phyloP scores from a whole-genome alignment of 306 rosid species.

The Ormosia semicastrata region DNA sequence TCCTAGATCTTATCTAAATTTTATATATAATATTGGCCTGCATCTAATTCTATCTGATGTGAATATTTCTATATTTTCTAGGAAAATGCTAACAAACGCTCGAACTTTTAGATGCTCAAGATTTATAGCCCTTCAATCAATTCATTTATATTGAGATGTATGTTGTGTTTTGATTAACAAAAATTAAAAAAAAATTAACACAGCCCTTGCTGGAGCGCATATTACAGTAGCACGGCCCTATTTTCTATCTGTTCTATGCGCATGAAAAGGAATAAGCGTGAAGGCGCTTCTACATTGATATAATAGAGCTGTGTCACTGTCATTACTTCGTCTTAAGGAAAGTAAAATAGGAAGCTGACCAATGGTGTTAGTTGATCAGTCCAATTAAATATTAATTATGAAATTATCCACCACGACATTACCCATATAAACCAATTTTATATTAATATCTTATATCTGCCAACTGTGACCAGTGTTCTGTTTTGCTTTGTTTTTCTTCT shows the following conservation, averaged over 20 bases:
- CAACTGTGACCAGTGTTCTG: background rate
- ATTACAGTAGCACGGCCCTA: background rate
- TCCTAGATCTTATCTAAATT: slow-evolving; percentile 13
- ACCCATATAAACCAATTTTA: background rate
- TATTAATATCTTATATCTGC: background rate
- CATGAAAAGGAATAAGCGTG: background rate
- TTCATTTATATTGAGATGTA: too few relatives aligned
- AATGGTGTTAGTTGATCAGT: background rate
- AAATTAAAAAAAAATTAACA: too few relatives aligned
- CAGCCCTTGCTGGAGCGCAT: too few relatives aligned
- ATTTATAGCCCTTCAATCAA: too few relatives aligned
- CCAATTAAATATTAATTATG: background rate
- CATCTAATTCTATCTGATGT: background rate
- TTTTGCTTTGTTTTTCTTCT: background rate
- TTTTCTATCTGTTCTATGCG: background rate
- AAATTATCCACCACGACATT: slow-evolving; percentile 1
- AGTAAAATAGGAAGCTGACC: background rate
- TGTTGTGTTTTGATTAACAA: too few relatives aligned
- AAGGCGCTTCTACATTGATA: background rate
- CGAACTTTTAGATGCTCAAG: too few relatives aligned
- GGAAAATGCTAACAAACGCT: too few relatives aligned
- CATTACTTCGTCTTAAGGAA: background rate
- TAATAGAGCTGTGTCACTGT: background rate
- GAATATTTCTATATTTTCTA: background rate
- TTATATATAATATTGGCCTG: background rate